Evolutionary conservation across 192 early-diverging fungal genomes (phyloP).

Genomic region (Funneliformis geosporum): DNA sequence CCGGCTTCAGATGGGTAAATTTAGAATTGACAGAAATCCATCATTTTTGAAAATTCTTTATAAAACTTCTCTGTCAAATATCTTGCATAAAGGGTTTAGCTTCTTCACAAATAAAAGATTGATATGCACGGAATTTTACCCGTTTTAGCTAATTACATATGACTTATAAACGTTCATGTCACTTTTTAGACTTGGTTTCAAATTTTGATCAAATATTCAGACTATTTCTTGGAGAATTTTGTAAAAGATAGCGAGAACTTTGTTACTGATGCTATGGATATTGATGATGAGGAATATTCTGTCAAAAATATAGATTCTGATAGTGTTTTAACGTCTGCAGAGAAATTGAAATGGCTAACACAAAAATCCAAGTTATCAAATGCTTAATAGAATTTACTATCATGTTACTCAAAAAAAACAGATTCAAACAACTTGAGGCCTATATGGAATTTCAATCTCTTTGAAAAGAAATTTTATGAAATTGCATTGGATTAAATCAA

Average conservation of each 20-base stretch:
- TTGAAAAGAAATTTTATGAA: slow-evolving; percentile 44
- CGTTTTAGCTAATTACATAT: slow-evolving; percentile 37
- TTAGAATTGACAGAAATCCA: slow-evolving; percentile 27
- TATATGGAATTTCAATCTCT: slow-evolving; percentile 32
- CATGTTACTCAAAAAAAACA: background rate
- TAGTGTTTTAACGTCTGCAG: slow-evolving; percentile 10
- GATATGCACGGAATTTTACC: slow-evolving; percentile 39
- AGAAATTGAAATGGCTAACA: background rate
- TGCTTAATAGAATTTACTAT: background rate
- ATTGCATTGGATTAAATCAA: slow-evolving; percentile 42
- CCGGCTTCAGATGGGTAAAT: slow-evolving; percentile 36
- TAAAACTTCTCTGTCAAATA: background rate
- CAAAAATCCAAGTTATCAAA: background rate
- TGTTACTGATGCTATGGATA: background rate
- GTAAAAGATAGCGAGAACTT: slow-evolving; percentile 25
- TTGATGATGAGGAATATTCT: slow-evolving; percentile 29
- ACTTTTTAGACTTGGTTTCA: slow-evolving; percentile 8
- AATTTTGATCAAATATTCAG: slow-evolving; percentile 17
- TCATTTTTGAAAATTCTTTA: slow-evolving; percentile 25
- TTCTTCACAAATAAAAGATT: slow-evolving; percentile 30
- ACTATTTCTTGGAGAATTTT: slow-evolving; percentile 38
- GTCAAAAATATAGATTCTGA: background rate
- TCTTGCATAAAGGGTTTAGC: slow-evolving; percentile 14
- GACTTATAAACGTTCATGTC: slow-evolving; percentile 33
- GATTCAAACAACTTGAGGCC: background rate